Evolutionary conservation across 2,329 filamentous ascomycete species (phyloP).

Genomic region (Aureobasidium sp.): DNA sequence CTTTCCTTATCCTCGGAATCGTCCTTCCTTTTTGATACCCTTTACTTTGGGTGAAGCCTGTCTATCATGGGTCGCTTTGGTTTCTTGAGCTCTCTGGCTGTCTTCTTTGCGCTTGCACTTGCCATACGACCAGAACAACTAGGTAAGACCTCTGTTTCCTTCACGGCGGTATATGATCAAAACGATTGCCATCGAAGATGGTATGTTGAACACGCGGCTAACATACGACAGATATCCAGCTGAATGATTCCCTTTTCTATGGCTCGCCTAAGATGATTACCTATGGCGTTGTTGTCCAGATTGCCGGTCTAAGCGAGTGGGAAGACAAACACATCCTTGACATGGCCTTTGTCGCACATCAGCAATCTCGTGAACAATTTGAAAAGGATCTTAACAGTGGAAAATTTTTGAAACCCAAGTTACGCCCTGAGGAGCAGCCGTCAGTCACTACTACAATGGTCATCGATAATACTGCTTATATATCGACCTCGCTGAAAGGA

Average conservation of each 20-base stretch:
- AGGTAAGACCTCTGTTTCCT: neutral
- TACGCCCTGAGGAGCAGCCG: neutral
- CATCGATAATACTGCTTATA: neutral
- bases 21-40: no score
- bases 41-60: no score
- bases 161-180: no score
- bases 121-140: neutral
- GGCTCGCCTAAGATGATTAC: neutral
- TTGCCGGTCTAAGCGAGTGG: neutral
- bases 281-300: neutral
- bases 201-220: neutral
- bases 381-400: neutral
- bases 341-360: neutral
- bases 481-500: neutral
- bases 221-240: neutral
- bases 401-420: neutral
- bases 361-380: neutral
- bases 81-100: no score
- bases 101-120: neutral
- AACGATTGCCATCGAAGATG: no score
- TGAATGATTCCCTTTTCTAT: neutral
- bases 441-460: neutral
- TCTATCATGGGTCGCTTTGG: no score
- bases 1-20: no score
- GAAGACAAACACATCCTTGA: neutral